Evolutionary conservation across 1,284 basidiomycete species (phyloP).

Genomic region (Pseudozyma sp.): DNA sequence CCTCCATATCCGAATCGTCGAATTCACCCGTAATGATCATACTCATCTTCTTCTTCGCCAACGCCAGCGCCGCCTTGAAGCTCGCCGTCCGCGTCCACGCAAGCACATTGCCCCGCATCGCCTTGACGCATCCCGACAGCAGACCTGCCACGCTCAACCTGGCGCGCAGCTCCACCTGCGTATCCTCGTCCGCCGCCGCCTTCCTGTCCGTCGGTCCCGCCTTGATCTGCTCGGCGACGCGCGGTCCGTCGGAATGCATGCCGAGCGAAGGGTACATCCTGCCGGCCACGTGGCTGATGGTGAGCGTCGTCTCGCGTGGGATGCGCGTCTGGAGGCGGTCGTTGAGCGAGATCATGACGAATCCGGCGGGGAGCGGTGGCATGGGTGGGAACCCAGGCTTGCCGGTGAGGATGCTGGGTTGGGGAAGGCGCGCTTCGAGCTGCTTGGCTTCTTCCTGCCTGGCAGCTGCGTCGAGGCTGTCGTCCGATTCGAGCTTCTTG

Average conservation of each 20-base stretch:
- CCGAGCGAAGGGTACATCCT: constrained; percentile 45
- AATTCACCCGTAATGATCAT: constrained; percentile 11
- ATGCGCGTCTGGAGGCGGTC: constrained; percentile 28
- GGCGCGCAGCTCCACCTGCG: constrained; percentile 38
- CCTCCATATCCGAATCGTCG: constrained; percentile 9
- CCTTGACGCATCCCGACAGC: constrained; percentile 46
- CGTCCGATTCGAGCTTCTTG: constrained; percentile 19
- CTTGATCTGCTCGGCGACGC: constrained; percentile 41
- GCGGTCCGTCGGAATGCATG: constrained; percentile 43
- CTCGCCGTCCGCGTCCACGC: constrained; percentile 22
- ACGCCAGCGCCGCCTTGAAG: constrained; percentile 19
- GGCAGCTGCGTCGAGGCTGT: constrained; percentile 14
- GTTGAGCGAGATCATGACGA: constrained; percentile 43
- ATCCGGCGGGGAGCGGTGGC: constrained; percentile 40
- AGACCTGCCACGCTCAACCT: constrained; percentile 38
- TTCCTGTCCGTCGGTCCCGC: constrained; percentile 17
- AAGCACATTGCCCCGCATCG: constrained; percentile 30
- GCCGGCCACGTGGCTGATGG: constrained; percentile 33
- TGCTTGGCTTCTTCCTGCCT: constrained; percentile 25
- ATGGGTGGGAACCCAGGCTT: constrained; percentile 42
- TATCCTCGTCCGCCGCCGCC: constrained; percentile 41
- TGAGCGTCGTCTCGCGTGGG: constrained; percentile 35
- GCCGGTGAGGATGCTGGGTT: constrained; percentile 30
- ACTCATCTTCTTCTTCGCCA: constrained; percentile 12
- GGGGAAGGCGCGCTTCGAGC: constrained; percentile 31